Evolutionary conservation across 1,284 basidiomycete genomes (phyloP).

Genomic region (Trichosporon ovoides): DNA sequence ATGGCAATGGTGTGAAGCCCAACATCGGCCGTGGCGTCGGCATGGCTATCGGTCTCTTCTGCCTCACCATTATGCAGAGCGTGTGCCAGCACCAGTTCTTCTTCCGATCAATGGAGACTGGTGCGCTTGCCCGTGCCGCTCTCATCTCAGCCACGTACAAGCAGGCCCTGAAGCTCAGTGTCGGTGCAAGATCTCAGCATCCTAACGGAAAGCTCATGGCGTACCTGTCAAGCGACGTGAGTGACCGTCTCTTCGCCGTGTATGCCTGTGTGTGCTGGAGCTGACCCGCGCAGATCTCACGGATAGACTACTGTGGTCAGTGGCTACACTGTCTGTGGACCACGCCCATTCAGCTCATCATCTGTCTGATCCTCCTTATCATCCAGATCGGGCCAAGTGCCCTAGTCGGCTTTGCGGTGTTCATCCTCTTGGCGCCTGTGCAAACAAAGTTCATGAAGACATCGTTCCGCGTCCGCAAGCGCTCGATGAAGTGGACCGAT

Average conservation of each 20-base stretch:
- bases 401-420: constrained; percentile 69
- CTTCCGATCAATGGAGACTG: constrained; percentile 67
- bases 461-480: constrained; percentile 60
- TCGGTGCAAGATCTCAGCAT: constrained; percentile 60
- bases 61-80: constrained; percentile 57
- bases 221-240: constrained; percentile 66
- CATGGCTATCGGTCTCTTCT: constrained; percentile 66
- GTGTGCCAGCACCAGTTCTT: constrained; percentile 68
- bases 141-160: constrained; percentile 71
- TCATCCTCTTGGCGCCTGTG: constrained; percentile 63
- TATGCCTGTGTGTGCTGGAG: neutral
- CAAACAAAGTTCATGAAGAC: constrained; percentile 66
- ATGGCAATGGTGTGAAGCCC: constrained; percentile 43
- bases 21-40: constrained; percentile 62
- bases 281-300: constrained; percentile 26
- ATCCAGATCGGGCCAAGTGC: constrained; percentile 66
- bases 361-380: constrained; percentile 52
- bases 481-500: constrained; percentile 69
- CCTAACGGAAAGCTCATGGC: constrained; percentile 67
- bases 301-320: constrained; percentile 45
- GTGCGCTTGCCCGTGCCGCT: constrained; percentile 64
- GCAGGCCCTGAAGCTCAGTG: constrained; percentile 61
- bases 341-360: constrained; percentile 60
- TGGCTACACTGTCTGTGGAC: constrained; percentile 53
- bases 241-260: constrained; percentile 20